phyloP scores from a whole-genome alignment of 1,284 basidiomycete species.

The Ceratobasidium sp. region DNA sequence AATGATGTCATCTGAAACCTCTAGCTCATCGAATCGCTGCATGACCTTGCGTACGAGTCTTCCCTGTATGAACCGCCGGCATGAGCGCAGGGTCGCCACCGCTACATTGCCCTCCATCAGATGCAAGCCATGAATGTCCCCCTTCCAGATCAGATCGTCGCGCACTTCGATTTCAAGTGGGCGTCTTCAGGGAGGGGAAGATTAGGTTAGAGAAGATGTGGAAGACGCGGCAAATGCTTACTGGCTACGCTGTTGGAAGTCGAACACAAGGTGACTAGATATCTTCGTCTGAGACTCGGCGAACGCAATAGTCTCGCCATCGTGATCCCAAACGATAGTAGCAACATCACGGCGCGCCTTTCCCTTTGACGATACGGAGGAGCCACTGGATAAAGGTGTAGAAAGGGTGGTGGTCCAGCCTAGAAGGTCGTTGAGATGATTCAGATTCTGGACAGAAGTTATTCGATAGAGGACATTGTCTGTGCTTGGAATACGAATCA shows the following conservation, averaged over 20 bases:
- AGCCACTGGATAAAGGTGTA: background rate
- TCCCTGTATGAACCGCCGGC: constrained; percentile 39
- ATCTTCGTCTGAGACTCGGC: constrained; percentile 19
- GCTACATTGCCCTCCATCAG: constrained; percentile 30
- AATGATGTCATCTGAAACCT: constrained; percentile 36
- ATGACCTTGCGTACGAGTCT: constrained; percentile 37
- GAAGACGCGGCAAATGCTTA: background rate
- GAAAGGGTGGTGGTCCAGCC: constrained; percentile 40
- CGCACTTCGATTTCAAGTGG: constrained; percentile 34
- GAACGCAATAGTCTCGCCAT: constrained; percentile 28
- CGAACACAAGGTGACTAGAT: constrained; percentile 38
- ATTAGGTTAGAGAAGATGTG: background rate
- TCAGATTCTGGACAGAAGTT: constrained; percentile 37
- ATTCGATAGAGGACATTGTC: constrained; percentile 37
- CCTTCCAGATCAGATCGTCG: constrained; percentile 38
- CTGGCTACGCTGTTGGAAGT: constrained; percentile 40
- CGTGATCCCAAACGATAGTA: constrained; percentile 38
- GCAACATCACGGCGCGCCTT: constrained; percentile 40
- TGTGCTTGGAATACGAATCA: constrained; percentile 35
- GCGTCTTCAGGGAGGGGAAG: background rate
- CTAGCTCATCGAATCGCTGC: constrained; percentile 39
- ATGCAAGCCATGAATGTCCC: constrained; percentile 31
- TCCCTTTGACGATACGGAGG: constrained; percentile 19
- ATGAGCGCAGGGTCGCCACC: constrained; percentile 37
- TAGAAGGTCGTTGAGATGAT: constrained; percentile 36